Evolutionary conservation across 352 stramenopile genomes (phyloP).

Genomic region (Thalassiosira mediterranea): DNA sequence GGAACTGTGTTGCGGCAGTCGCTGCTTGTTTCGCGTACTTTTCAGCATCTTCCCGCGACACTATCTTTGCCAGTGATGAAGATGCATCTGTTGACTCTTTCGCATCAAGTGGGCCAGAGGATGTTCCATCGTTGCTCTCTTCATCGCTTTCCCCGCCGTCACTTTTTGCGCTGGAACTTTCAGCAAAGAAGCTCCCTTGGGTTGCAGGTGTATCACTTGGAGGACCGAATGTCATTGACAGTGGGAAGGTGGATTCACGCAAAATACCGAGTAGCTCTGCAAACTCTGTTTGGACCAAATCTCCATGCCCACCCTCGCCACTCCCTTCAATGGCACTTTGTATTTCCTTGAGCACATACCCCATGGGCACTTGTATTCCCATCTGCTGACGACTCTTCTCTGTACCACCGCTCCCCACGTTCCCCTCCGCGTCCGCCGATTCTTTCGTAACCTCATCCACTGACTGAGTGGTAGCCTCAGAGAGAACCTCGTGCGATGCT

Average conservation of each 20-base stretch:
- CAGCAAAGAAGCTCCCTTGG: neutral
- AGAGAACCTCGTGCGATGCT: conserved; percentile 13
- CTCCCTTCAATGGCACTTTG: conserved; percentile 6
- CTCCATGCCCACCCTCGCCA: neutral
- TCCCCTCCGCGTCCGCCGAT: neutral
- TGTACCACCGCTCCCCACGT: neutral
- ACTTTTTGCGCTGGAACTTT: neutral
- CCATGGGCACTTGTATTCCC: conserved; percentile 30
- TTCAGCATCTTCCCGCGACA: conserved; percentile 44
- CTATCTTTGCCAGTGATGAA: conserved; percentile 24
- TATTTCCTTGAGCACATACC: conserved; percentile 40
- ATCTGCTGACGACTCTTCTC: neutral
- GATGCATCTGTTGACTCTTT: conserved; percentile 13
- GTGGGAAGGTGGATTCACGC: conserved; percentile 35
- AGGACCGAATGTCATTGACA: conserved; percentile 38
- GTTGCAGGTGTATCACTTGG: conserved; percentile 19
- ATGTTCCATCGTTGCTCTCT: neutral
- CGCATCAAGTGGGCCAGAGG: conserved; percentile 10
- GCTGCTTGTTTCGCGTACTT: conserved; percentile 37
- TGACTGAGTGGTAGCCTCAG: neutral
- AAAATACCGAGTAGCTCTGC: conserved; percentile 39
- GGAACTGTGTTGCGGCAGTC: neutral
- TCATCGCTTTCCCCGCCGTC: neutral
- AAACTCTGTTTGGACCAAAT: conserved; percentile 47
- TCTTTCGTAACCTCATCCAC: neutral